phyloP scores from a whole-genome alignment of 1,284 basidiomycete species.

The Termitomyces sp. region DNA sequence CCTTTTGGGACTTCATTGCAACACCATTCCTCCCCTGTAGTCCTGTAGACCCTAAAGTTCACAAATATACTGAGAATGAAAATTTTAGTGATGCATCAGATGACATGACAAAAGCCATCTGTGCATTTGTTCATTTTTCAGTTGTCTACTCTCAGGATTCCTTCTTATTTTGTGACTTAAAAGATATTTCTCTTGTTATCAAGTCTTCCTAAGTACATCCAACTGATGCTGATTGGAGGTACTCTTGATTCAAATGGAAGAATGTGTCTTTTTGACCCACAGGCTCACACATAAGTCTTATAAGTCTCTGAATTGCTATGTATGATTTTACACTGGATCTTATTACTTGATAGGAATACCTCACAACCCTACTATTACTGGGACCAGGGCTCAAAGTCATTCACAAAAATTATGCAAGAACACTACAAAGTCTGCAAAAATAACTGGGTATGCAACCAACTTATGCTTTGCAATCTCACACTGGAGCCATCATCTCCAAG shows the following conservation, averaged over 20 bases:
- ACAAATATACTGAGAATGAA: constrained; percentile 13
- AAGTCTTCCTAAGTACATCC: not conserved
- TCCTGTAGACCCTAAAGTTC: constrained; percentile 10
- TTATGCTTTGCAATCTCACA: not conserved
- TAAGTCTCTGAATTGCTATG: not conserved
- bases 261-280: constrained; percentile 7
- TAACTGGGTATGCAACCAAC: not conserved
- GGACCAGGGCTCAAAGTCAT: no score
- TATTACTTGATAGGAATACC: not conserved
- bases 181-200: constrained; percentile 3
- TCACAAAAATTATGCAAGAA: not conserved
- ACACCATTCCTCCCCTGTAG: constrained; percentile 22
- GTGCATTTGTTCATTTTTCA: constrained; percentile 15
- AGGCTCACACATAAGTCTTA: constrained; percentile 4
- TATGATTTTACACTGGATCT: not conserved
- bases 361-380: not conserved
- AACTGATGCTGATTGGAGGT: not conserved
- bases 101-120: constrained; percentile 14
- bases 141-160: constrained; percentile 8
- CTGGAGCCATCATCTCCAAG: no score
- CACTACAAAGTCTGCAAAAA: not conserved
- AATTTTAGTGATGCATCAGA: constrained; percentile 10
- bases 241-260: constrained; percentile 1
- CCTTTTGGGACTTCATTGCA: constrained; percentile 19
- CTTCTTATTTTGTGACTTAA: constrained; percentile 13